Conservation (phyloP, 2,329 filamentous ascomycete genomes). For the Celoporthe dispersa region DNA sequence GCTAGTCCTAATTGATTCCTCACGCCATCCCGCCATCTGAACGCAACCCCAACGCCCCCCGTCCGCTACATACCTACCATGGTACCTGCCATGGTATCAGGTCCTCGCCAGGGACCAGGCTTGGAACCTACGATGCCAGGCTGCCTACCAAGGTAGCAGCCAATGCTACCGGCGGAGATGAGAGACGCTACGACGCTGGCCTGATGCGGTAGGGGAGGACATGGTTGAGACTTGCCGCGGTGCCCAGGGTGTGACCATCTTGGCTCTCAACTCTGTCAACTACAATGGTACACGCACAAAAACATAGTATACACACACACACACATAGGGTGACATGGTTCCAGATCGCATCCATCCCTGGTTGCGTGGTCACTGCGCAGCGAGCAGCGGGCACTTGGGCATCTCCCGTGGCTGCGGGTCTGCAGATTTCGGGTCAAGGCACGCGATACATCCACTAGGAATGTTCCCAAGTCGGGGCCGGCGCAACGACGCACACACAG, state of each 20-base stretch:
- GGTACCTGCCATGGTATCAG: neutral
- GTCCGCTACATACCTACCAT: neutral
- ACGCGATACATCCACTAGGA: slow-evolving; percentile 8
- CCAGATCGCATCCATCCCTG: neutral
- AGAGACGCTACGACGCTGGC: neutral
- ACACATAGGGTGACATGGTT: neutral
- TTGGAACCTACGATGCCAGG: slow-evolving; percentile 1
- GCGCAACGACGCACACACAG: neutral
- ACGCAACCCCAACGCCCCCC: neutral
- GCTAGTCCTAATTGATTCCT: slow-evolving; percentile 16
- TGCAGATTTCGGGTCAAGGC: neutral
- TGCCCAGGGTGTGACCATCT: neutral
- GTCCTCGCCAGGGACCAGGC: slow-evolving; percentile 4
- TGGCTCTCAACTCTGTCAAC: neutral
- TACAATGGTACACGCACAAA: neutral
- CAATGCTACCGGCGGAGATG: slow-evolving; percentile 7
- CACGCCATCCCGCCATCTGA: slow-evolving; percentile 9
- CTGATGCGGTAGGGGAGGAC: neutral
- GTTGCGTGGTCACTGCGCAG: slow-evolving; percentile 4
- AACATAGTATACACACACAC: neutral
- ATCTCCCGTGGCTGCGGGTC: slow-evolving; percentile 13
- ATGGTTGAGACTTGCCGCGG: neutral
- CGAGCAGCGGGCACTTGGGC: slow-evolving; percentile 3
- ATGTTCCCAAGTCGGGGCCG: neutral
- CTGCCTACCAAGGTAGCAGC: neutral